phyloP scores from a whole-genome alignment of 164 flowering plant genomes.

The Umbellularia californica region DNA sequence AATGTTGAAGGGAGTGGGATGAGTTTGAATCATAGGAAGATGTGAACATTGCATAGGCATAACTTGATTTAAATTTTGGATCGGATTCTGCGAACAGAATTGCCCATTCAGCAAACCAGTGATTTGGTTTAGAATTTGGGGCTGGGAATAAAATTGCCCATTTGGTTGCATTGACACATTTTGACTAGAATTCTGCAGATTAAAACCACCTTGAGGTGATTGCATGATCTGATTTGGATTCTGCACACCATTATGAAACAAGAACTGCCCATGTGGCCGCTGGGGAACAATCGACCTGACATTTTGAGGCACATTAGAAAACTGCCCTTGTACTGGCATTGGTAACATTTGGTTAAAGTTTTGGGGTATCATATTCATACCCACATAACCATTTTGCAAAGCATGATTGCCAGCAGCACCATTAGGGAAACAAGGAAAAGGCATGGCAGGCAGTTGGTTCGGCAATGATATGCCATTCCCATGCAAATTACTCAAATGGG shows the following conservation, averaged over 20 bases:
- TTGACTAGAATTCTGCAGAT: neutral
- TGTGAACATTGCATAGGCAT: neutral
- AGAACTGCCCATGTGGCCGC: slow-evolving; percentile 1
- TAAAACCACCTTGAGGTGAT: neutral
- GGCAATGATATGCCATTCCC: neutral
- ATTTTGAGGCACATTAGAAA: slow-evolving; percentile 1
- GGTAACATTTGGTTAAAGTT: neutral
- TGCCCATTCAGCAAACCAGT: slow-evolving; percentile 1
- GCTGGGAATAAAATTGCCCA: neutral
- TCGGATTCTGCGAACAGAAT: neutral
- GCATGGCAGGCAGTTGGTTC: neutral
- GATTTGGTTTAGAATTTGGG: neutral
- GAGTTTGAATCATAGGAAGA: neutral
- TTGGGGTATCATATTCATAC: neutral
- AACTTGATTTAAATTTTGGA: neutral
- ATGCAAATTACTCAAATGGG: slow-evolving; percentile 3
- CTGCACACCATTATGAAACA: neutral
- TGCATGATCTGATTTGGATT: neutral
- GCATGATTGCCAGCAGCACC: neutral
- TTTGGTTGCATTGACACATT: neutral
- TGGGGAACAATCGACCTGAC: neutral
- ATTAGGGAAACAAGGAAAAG: neutral
- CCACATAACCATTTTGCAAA: slow-evolving; percentile 2
- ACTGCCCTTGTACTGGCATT: neutral
- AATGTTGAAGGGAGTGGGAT: neutral